These are phyloP conservation scores for Yamadazyma epiphylla DNA, from an alignment of 1,139 yeast genomes.

Conservation along the genomic window DNA sequence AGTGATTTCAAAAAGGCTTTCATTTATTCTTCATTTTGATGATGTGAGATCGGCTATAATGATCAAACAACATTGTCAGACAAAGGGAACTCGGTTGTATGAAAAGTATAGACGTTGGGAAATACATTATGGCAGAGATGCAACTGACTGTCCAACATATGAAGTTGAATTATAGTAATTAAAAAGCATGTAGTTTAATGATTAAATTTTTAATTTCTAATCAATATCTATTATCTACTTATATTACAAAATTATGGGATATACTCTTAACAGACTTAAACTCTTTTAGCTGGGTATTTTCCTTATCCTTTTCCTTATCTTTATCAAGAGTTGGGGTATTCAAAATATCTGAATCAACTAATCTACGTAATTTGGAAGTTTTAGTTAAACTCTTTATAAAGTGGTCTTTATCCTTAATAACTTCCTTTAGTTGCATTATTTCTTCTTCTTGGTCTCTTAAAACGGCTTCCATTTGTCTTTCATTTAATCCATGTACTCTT, in stretches of 20 bases:
- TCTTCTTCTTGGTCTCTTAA: slow-evolving; percentile 68
- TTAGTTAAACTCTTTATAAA: slow-evolving; percentile 72
- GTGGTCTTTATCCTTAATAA: slow-evolving; percentile 66
- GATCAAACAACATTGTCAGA: slow-evolving; percentile 50
- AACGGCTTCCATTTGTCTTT: slow-evolving; percentile 12
- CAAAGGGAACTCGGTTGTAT: slow-evolving; percentile 31
- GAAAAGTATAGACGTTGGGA: slow-evolving; percentile 58
- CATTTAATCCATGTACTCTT: slow-evolving; percentile 9
- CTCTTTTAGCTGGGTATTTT: slow-evolving; percentile 7
- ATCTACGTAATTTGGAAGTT: slow-evolving; percentile 49
- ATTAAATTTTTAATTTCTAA: no score
- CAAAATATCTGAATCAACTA: slow-evolving; percentile 33
- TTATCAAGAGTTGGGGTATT: slow-evolving; percentile 9
- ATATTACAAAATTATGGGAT: slow-evolving; percentile 12
- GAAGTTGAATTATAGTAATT: not conserved
- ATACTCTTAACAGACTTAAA: slow-evolving; percentile 10
- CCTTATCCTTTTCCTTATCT: slow-evolving; percentile 9
- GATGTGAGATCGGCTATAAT: slow-evolving; percentile 61
- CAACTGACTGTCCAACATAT: slow-evolving; percentile 61
- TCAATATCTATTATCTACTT: slow-evolving; percentile 2
- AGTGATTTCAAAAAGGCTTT: slow-evolving; percentile 59
- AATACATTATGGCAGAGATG: slow-evolving; percentile 65
- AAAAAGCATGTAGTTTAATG: not conserved
- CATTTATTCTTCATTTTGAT: slow-evolving; percentile 59
- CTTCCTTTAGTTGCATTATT: slow-evolving; percentile 58